Evolutionary conservation across 1,284 basidiomycete species (phyloP).

Genomic region (Gomphus bonarii): DNA sequence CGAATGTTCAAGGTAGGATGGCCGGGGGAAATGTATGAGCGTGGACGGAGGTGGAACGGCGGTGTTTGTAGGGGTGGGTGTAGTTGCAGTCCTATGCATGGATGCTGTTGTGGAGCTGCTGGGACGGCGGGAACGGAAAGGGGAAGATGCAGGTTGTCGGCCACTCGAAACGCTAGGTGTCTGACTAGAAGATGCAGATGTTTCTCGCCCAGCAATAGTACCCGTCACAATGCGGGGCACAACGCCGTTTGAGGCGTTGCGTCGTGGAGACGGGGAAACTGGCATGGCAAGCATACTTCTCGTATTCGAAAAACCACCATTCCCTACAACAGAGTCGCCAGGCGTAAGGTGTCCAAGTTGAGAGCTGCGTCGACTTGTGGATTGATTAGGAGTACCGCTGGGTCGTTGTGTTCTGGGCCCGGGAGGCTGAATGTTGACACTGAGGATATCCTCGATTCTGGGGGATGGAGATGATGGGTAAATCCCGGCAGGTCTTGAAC

Average conservation of each 20-base stretch:
- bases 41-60: conserved; percentile 14
- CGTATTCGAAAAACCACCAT: background rate
- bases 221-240: conserved; percentile 4
- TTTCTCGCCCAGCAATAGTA: conserved; percentile 4
- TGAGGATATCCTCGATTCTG: conserved; percentile 7
- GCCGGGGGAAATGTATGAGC: conserved; percentile 43
- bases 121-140: conserved; percentile 34
- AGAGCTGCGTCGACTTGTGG: background rate
- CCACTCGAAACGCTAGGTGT: background rate
- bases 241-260: background rate
- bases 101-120: conserved; percentile 25
- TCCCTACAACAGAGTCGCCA: background rate
- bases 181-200: background rate
- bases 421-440: conserved; percentile 1
- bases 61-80: conserved; percentile 16
- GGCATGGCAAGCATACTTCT: background rate
- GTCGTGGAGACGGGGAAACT: background rate
- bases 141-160: conserved; percentile 23
- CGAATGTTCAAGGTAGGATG: conserved; percentile 66
- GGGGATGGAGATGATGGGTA: background rate
- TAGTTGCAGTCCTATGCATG: conserved; percentile 18
- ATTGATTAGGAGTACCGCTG: background rate
- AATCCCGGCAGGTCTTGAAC: background rate
- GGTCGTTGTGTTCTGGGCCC: background rate
- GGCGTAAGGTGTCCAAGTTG: background rate